These are phyloP conservation scores for Theileria parva DNA, from an alignment of 169 alveolate genomes.

Conservation along the genomic window DNA sequence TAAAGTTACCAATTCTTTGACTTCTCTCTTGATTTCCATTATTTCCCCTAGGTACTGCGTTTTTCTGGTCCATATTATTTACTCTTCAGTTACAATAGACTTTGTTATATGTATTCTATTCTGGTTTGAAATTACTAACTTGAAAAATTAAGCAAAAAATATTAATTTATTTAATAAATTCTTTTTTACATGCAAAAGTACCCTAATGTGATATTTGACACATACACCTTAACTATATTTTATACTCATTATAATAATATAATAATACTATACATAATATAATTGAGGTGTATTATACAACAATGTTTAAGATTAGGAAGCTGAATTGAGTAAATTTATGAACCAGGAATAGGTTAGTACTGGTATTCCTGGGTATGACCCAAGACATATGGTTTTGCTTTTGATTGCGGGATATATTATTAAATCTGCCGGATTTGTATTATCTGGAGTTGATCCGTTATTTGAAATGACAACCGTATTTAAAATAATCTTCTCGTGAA, in stretches of 20 bases:
- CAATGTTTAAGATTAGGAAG: not conserved
- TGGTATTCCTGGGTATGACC: constrained; percentile 57
- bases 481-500: constrained; percentile 31
- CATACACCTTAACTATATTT: not conserved
- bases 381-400: constrained; percentile 31
- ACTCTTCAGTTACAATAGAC: not conserved
- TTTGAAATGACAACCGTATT: constrained; percentile 44
- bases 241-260: too few relatives aligned
- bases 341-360: constrained; percentile 35
- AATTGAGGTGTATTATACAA: not conserved
- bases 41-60: not conserved
- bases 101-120: not conserved
- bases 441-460: constrained; percentile 15
- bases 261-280: too few relatives aligned
- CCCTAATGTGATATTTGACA: constrained; percentile 16
- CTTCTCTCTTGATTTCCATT: constrained; percentile 5
- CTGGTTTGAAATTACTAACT: not conserved
- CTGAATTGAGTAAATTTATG: constrained; percentile 11
- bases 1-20: constrained; percentile 6
- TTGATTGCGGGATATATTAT: constrained; percentile 15
- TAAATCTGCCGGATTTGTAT: not conserved
- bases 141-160: not conserved
- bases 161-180: constrained; percentile 2
- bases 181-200: not conserved
- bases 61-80: constrained; percentile 7